These are phyloP conservation scores for Aspergillus funiculosus DNA, from an alignment of 495 filamentous ascomycete species.

Conservation along the genomic window DNA sequence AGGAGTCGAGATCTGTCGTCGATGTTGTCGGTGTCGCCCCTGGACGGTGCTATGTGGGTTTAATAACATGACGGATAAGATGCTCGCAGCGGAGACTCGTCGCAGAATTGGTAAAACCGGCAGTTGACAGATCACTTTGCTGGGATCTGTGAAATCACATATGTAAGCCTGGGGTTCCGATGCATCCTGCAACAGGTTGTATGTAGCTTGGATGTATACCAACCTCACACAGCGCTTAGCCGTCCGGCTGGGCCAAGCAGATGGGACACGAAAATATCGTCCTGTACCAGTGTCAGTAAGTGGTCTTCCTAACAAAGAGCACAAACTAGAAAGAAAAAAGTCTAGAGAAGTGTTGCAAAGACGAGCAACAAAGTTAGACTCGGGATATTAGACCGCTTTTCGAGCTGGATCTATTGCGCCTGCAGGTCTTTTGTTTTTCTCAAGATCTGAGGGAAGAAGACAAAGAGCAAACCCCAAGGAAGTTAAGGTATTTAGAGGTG, in stretches of 20 bases:
- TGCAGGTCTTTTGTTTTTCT: neutral
- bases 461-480: conserved; percentile 25
- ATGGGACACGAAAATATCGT: conserved; percentile 18
- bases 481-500: conserved; percentile 29
- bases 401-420: conserved; percentile 13
- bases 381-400: conserved; percentile 15
- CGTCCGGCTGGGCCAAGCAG: conserved; percentile 23
- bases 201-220: conserved; percentile 11
- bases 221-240: conserved; percentile 23
- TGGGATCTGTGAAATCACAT: conserved; percentile 7
- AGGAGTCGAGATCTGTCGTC: conserved; percentile 85
- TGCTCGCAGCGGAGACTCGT: conserved; percentile 12
- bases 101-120: conserved; percentile 13
- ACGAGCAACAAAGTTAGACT: conserved; percentile 17
- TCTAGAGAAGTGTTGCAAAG: conserved; percentile 16
- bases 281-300: conserved; percentile 39
- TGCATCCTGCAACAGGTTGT: conserved; percentile 9
- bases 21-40: conserved; percentile 66
- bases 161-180: conserved; percentile 14
- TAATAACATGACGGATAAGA: conserved; percentile 62
- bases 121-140: conserved; percentile 19
- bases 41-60: conserved; percentile 61
- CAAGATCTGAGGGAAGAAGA: conserved; percentile 12
- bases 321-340: conserved; percentile 15
- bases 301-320: conserved; percentile 24